Base-by-base conservation (phyloP, 495 filamentous ascomycete genomes). In the Neurospora pannonica region DNA sequence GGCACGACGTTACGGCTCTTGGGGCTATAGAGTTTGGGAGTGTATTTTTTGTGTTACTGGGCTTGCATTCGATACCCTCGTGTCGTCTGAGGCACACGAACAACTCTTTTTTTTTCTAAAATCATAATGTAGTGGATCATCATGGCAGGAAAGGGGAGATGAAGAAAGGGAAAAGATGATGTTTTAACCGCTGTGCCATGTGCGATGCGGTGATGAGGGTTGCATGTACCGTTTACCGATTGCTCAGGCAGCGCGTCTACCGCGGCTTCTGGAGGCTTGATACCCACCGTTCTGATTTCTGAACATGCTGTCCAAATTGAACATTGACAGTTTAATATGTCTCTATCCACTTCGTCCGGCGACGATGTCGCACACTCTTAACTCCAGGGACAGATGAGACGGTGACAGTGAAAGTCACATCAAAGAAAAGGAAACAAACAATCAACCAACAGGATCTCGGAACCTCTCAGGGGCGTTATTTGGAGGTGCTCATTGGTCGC, bases 401-500 rank as follows among this genome's bases (percentile, higher is more conserved):
- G 48, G 48, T 31, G 48, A 60, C 48, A 60, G 24, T 5, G 21
- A 60, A 60, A 15, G 54, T 31, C 71, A 21, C 21, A 43, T 43
- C 5, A 31, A 31, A 31, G 71, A 72, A 48, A 17, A 28, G 17
- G 28, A 36, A 60, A 71, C 62, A 78, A 71, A 78, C 74, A 77
- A 74, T 75, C 72, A 72, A 37, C 48, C 72, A 72, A 76, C 72
- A 36, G 70, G 54, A 62, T 62, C n/a, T 62, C 71, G 70, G 71
- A 36, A 31, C 74, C 19, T 38, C 54, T 70, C 17, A 70, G 36
- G 38, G 42, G 46, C 71, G 54, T 40, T 62, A 21, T 31, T 24
- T 36, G 24, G 36, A 71, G 62, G 38, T 72, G 54, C 42, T 78
- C 74, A 79, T 81, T 81, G 79, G 79, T 67, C 72, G 78, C 73